Evolutionary conservation across 75 land plant species (phyloP).

Genomic region (Pseudotsuga menziesii): DNA sequence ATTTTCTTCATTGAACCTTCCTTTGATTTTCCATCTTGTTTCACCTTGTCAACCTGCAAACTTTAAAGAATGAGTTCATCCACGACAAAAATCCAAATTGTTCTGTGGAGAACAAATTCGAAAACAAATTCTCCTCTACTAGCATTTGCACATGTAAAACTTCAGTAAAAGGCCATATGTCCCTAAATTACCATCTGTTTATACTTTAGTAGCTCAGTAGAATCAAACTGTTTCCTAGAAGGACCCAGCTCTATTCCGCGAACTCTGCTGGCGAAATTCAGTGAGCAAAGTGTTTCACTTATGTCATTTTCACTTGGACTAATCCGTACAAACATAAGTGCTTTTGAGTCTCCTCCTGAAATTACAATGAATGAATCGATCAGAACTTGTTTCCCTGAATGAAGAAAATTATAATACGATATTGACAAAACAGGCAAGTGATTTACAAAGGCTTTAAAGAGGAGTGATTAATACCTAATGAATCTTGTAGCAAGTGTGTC

Average conservation of each 20-base stretch:
- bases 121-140: background rate
- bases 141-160: background rate
- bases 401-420: too few relatives aligned
- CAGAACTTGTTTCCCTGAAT: too few relatives aligned
- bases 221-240: conserved; percentile 78
- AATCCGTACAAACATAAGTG: conserved; percentile 19
- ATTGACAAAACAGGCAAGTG: too few relatives aligned
- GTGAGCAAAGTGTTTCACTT: too few relatives aligned
- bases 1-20: conserved; percentile 58
- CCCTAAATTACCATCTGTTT: conserved; percentile 72
- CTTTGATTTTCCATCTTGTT: conserved; percentile 65
- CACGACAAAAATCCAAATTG: background rate
- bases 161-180: background rate
- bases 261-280: background rate
- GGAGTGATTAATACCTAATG: background rate
- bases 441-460: too few relatives aligned
- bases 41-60: conserved; percentile 71
- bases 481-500: background rate
- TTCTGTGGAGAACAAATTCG: background rate
- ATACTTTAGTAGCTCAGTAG: conserved; percentile 56
- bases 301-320: background rate
- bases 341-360: conserved; percentile 13
- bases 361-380: too few relatives aligned
- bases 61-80: background rate
- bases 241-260: conserved; percentile 90